Conservation (phyloP, 2,329 filamentous ascomycete genomes). For the Fusarium denticulatum region DNA sequence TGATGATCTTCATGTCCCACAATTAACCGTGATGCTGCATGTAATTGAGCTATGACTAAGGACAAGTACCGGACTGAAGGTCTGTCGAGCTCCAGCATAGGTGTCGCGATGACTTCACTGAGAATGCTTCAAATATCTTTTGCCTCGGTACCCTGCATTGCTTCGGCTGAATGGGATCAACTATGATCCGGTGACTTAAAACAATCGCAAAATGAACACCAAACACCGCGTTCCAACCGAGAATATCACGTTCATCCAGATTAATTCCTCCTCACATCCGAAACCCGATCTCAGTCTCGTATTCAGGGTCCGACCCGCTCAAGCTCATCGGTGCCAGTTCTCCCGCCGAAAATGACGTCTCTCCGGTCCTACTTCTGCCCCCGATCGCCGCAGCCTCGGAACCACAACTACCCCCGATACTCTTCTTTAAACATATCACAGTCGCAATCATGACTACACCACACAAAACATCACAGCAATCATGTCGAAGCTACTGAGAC, state of each 20-base stretch:
- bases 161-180: neutral
- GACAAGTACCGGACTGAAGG: neutral
- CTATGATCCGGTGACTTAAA: neutral
- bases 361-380: constrained; percentile 20
- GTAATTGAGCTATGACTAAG: neutral
- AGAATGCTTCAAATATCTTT: neutral
- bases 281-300: neutral
- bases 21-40: neutral
- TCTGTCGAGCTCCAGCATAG: neutral
- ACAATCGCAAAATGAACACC: neutral
- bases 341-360: constrained; percentile 35
- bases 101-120: neutral
- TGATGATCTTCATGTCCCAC: neutral
- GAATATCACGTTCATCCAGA: neutral
- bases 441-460: constrained; percentile 9
- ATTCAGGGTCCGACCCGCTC: constrained; percentile 10
- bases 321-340: constrained; percentile 26
- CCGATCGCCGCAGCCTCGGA: constrained; percentile 13
- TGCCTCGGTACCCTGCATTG: neutral
- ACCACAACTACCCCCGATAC: constrained; percentile 20
- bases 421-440: constrained; percentile 36
- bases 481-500: constrained; percentile 28
- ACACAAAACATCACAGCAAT: neutral
- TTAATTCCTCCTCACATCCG: neutral
- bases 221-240: neutral